Conservation (phyloP, 306 rosid genomes). For the Hippophae gyantsensis region DNA sequence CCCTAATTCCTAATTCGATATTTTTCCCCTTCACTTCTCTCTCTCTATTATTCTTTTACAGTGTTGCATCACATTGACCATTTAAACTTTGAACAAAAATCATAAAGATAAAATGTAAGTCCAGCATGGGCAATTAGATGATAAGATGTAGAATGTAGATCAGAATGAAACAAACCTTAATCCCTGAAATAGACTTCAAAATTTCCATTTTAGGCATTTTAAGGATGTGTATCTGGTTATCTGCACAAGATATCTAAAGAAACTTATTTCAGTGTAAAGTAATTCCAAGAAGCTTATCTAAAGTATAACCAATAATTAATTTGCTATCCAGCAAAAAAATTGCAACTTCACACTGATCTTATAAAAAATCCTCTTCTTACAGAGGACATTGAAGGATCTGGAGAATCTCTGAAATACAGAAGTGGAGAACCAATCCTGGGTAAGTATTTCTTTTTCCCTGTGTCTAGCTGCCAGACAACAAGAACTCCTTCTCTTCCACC, state of each 20-base stretch:
- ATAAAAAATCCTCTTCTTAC: conserved; percentile 38
- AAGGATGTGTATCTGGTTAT: conserved; percentile 74
- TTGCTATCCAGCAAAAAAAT: too few species aligned
- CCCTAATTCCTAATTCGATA: too few species aligned
- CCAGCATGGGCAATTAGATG: background rate
- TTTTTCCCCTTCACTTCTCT: too few species aligned
- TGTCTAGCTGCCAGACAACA: conserved; percentile 87
- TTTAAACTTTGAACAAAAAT: background rate
- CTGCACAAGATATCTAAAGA: conserved; percentile 83
- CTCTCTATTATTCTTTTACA: too few species aligned
- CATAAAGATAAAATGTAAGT: background rate
- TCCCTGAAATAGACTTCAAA: conserved; percentile 78
- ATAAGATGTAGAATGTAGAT: background rate
- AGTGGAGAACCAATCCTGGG: conserved; percentile 94
- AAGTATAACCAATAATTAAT: too few species aligned
- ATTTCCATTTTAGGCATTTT: conserved; percentile 87
- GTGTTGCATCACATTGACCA: too few species aligned
- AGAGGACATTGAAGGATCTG: conserved; percentile 68
- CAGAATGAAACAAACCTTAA: conserved; percentile 55
- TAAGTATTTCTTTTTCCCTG: conserved; percentile 66
- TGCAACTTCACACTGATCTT: too few species aligned
- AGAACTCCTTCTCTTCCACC: conserved; percentile 97
- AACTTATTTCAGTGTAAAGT: conserved; percentile 39
- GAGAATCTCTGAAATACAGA: conserved; percentile 57
- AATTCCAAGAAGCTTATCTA: background rate